Evolutionary conservation across 805 yeast genomes (phyloP), one percentile per base, ranked within the genome.

Genomic region (Saccharomycopsis capsularis): DNA sequence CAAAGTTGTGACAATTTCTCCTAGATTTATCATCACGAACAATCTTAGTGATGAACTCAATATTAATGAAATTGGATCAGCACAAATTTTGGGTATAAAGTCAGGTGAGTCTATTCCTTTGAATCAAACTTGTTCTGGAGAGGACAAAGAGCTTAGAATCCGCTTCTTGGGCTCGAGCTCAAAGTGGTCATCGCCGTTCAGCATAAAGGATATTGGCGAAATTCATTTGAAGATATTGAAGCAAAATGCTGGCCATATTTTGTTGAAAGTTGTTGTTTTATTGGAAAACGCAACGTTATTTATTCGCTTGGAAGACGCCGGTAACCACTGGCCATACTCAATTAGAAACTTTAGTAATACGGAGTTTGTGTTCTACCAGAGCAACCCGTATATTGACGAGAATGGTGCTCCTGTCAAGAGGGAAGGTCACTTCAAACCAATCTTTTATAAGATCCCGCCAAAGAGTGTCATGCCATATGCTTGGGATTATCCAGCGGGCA

Each of bases 401-500:
- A 82, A 78, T 51, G 82, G 80, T 18, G 74, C 74, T 46, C 65
- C 71, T 9, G 71, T 70, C 2, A 73, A 68, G 24, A 61, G 68
- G 1, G 80, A 75, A 42, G 69, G 71, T 2, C 73, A 75, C 11
- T 90, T 83, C 65, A 81, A 78, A 54, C 96, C 97, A 0, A 73
- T 88, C 9, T 79, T 74, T 59, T 93, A 91, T 62, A 75, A 78
- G 41, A 73, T 95, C 11, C 97, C 98, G 0, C 80, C 95, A 1
- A 79, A 79, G 59, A 85, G 96, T 65, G 95, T 88, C 2, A 93
- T 93, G 98, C 96, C 98, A 0, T 93, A 93, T 63, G 87, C 99
- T 0, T 93, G 96, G 90, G 99, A 93, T 63, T 93, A 77, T 65
- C 99, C 99, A 1, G 88, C 95, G 46, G 97, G 96, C 0, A 68